Conservation (phyloP, 2,329 filamentous ascomycete genomes). For the Fusarium cicatricum region DNA sequence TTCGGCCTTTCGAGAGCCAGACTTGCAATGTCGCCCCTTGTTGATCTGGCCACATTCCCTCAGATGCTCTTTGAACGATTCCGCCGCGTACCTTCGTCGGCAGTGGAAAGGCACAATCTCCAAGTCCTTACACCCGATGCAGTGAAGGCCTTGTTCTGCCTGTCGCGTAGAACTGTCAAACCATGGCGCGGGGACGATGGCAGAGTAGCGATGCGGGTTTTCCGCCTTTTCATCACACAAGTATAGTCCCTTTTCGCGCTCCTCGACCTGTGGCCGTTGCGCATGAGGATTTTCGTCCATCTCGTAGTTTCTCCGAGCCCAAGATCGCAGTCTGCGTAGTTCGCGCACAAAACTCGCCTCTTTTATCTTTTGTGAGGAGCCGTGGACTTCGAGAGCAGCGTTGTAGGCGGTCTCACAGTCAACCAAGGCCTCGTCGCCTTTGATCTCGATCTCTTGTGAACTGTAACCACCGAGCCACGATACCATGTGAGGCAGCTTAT, state of each 20-base stretch:
- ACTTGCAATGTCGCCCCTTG: not conserved
- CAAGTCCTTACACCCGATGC: not conserved
- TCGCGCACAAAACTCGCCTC: not conserved
- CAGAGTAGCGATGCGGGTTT: conserved; percentile 7
- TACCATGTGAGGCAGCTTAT: not conserved
- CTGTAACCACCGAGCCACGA: not conserved
- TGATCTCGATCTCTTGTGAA: not conserved
- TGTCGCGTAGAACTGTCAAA: not conserved
- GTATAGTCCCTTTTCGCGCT: not conserved
- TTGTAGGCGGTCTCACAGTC: conserved; percentile 1
- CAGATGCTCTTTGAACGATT: not conserved
- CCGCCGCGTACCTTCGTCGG: not conserved
- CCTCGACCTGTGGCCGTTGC: not conserved
- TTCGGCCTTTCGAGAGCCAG: not conserved
- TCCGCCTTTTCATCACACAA: not conserved
- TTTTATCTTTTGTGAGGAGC: not conserved
- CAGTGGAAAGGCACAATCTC: not conserved
- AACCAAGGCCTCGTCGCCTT: not conserved
- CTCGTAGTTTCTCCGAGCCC: not conserved
- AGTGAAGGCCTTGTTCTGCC: conserved; percentile 1
- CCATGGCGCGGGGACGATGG: conserved; percentile 5
- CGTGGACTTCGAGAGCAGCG: not conserved
- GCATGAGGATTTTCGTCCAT: not conserved
- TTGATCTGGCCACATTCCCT: conserved; percentile 4
- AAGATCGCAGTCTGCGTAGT: not conserved